These are phyloP conservation scores for Globisporangium iwayamae DNA, from an alignment of 352 stramenopile species.

Conservation along the genomic window DNA sequence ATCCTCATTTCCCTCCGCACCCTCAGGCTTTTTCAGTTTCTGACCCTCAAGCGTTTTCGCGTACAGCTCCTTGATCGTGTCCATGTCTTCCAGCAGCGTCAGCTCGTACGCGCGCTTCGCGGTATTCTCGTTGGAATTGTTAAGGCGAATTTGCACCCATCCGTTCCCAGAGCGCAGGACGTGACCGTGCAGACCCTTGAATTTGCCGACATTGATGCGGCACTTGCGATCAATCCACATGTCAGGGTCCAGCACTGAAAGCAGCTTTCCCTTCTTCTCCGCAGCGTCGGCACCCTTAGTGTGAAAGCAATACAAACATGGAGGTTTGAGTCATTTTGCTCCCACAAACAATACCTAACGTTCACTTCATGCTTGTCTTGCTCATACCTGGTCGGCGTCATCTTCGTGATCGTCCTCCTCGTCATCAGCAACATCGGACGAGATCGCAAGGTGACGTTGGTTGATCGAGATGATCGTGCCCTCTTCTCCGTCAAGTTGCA, in stretches of 20 bases:
- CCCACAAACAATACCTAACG: not conserved
- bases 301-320: no score
- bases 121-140: slow-evolving; percentile 84
- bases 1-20: slow-evolving; percentile 25
- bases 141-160: slow-evolving; percentile 82
- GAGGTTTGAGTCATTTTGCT: no score
- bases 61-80: slow-evolving; percentile 75
- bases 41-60: slow-evolving; percentile 61
- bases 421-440: slow-evolving; percentile 26
- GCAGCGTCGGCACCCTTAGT: slow-evolving; percentile 18
- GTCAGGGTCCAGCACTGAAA: slow-evolving; percentile 79
- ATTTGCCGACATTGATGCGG: slow-evolving; percentile 88
- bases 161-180: slow-evolving; percentile 83
- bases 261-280: slow-evolving; percentile 49
- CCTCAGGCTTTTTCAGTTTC: slow-evolving; percentile 44
- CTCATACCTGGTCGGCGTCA: slow-evolving; percentile 21
- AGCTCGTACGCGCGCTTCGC: slow-evolving; percentile 86
- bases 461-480: slow-evolving; percentile 47
- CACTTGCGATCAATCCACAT: slow-evolving; percentile 88
- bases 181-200: slow-evolving; percentile 68
- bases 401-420: slow-evolving; percentile 36
- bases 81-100: slow-evolving; percentile 79
- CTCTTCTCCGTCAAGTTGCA: slow-evolving; percentile 58
- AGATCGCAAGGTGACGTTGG: slow-evolving; percentile 43
- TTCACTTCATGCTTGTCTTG: not conserved